Base-by-base conservation (phyloP, 2,329 filamentous ascomycete species). In the Arthrocladium fulminans region DNA sequence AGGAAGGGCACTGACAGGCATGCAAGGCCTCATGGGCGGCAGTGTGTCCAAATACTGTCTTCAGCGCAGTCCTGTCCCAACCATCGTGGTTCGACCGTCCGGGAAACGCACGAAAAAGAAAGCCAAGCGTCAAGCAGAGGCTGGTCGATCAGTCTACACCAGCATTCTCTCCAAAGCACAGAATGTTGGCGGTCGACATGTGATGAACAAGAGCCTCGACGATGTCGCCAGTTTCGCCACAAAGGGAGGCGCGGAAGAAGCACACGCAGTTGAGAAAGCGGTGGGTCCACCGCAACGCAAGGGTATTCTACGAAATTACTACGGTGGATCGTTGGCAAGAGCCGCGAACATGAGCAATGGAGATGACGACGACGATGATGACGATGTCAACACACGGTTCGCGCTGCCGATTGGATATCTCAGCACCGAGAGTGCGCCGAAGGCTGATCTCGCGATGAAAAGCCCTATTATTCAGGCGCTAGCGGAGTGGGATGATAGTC, bases 21-120 rank as follows among this genome's bases (percentile, higher is more conserved):
- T 95, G 49, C 88, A 94, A 63, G 86, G 87, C 41, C 73, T 95
- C 24, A 77, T 95, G 35, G 87, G 86, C 42, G 92, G 88, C 54
- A 92, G 86, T 0, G 89, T 95, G 38, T 94, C 87, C 22, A 95
- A 95, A 63, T 96, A 95, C 67, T 95, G 89, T 60, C 75, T 95
- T 10, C 89, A 96, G 63, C 89, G 94, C 64, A 94, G 86, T 1
- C 88, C 89, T 0, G 86, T 96, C 1, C 89, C 89, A 1, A 89
- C 95, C 6, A 89, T 95, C 24, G 89, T 96, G 25, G 89, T 95
- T 8, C 80, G 89, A 3, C 88, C 89, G 29, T 85, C 84, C 25
- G 84, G 86, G 52, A 94, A 94, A 69, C 83, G 89, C 17, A 79
- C 86, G 61, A 92, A 92, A 68, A 94, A 94, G 70, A 94, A 92